Percentiles rank a stretch among this genome's conserved stretches.
Evolutionary conservation across 257 asterid species (phyloP).

Genomic region (Solanum clarkiae): DNA sequence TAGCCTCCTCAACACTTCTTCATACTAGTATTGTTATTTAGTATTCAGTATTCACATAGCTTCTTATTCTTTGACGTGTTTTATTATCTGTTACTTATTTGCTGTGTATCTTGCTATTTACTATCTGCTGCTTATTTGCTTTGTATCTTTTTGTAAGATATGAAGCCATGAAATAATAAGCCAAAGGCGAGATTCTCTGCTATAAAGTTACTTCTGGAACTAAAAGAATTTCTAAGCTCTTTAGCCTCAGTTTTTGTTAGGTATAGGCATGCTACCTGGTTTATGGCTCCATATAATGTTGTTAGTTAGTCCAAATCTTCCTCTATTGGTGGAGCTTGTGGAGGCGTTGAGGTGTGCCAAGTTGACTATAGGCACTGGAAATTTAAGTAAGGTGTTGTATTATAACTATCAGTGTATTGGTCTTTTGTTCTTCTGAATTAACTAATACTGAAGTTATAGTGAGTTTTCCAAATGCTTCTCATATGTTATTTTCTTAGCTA

Average conservation of each 20-base stretch:
- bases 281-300: background rate
- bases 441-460: background rate
- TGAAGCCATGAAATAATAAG: background rate
- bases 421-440: background rate
- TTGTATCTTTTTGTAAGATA: background rate
- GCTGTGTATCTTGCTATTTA: background rate
- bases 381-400: background rate
- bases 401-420: background rate
- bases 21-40: background rate
- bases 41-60: background rate
- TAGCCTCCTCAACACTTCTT: background rate
- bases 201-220: background rate
- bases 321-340: background rate
- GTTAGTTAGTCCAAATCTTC: background rate
- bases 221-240: background rate
- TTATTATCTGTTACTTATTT: background rate
- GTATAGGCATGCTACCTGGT: background rate
- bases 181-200: background rate
- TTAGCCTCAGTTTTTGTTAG: background rate
- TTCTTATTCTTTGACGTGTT: background rate
- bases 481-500: constrained; percentile 1
- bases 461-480: constrained; percentile 5
- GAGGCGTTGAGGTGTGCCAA: background rate
- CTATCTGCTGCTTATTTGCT: background rate
- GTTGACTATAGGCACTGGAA: background rate